A percentile compares a stretch with the other conserved stretches of the same genome.
Evolutionary conservation across 495 filamentous ascomycete species (phyloP).

Genomic region (Clavariopsis aquatica): DNA sequence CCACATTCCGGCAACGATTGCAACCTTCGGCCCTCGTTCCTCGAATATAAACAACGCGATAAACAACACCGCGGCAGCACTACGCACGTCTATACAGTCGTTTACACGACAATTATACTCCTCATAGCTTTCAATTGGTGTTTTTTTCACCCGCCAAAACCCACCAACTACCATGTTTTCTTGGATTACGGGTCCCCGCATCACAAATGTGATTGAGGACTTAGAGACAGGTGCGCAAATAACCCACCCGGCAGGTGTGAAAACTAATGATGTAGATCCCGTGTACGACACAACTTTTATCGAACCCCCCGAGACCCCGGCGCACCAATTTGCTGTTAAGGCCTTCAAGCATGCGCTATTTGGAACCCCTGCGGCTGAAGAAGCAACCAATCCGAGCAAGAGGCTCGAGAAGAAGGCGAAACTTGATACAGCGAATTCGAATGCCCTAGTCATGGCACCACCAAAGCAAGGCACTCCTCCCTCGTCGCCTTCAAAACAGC

Average conservation of each 20-base stretch:
- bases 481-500: conserved; percentile 63
- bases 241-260: neutral
- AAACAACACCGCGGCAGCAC: conserved; percentile 21
- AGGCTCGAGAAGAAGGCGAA: conserved; percentile 27
- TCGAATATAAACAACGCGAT: conserved; percentile 30
- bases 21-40: conserved; percentile 9
- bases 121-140: neutral
- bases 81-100: conserved; percentile 8
- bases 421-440: conserved; percentile 14
- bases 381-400: conserved; percentile 23
- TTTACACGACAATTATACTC: conserved; percentile 3
- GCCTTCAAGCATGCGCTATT: conserved; percentile 90
- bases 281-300: conserved; percentile 34
- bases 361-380: conserved; percentile 64
- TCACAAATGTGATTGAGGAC: conserved; percentile 37
- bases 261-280: conserved; percentile 16
- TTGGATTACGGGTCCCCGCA: conserved; percentile 45
- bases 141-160: too few relatives aligned
- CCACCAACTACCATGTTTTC: conserved; percentile 40
- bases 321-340: conserved; percentile 88
- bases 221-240: conserved; percentile 25
- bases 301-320: conserved; percentile 87
- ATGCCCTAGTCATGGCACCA: neutral
- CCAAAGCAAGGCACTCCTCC: conserved; percentile 18
- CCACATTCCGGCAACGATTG: conserved; percentile 1